These are phyloP conservation scores for Litchi chinensis DNA, from an alignment of 345 rosid genomes.

Conservation along the genomic window DNA sequence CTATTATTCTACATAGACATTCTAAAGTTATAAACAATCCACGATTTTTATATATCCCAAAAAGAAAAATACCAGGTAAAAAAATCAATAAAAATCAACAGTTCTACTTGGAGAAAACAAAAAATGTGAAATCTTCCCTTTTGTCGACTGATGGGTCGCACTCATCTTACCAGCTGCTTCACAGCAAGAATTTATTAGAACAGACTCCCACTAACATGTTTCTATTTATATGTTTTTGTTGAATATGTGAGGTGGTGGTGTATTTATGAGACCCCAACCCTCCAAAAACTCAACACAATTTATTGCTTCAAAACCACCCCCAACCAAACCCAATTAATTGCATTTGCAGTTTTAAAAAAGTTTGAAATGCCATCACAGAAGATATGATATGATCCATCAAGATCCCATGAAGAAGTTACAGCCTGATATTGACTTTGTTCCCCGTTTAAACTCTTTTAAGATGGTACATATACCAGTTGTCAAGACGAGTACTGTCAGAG, in stretches of 20 bases:
- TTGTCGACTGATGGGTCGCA: slow-evolving; percentile 62
- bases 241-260: not conserved
- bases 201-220: slow-evolving; percentile 28
- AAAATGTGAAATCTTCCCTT: slow-evolving; percentile 32
- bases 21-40: not conserved
- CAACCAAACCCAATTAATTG: slow-evolving; percentile 27
- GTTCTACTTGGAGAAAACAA: not conserved
- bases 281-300: not conserved
- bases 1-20: not conserved
- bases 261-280: slow-evolving; percentile 16
- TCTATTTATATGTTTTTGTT: not conserved
- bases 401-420: slow-evolving; percentile 9
- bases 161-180: slow-evolving; percentile 39
- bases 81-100: not conserved
- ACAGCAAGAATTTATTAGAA: slow-evolving; percentile 17
- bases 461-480: slow-evolving; percentile 25
- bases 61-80: not conserved
- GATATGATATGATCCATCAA: not conserved
- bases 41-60: not conserved
- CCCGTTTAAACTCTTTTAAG: not conserved
- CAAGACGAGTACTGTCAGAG: slow-evolving; percentile 26
- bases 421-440: slow-evolving; percentile 21
- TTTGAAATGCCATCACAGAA: not conserved
- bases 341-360: slow-evolving; percentile 1
- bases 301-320: slow-evolving; percentile 26